Base-by-base conservation (phyloP, 768 basidiomycete species). In the Termitomyces sp. region DNA sequence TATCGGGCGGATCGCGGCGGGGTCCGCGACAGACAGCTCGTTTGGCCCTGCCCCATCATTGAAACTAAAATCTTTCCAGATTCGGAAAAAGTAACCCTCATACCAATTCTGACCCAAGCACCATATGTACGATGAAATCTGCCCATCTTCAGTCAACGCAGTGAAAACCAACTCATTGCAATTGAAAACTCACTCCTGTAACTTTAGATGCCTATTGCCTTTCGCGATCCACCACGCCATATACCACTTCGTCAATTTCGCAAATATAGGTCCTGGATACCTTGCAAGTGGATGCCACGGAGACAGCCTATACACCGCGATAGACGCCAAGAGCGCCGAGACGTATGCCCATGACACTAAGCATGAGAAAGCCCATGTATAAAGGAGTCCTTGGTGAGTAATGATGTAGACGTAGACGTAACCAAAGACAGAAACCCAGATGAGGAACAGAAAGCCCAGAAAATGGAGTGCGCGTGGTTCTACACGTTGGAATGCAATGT, bases 61-160 rank as follows among this genome's bases (percentile, higher is more conserved):
- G 16, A 12, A 22, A 24, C 16, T 42, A n/a, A 30, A 42, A 9
- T 35, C 10, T 10, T 10, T 40, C 28, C 18, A 45, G 22, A 18
- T 20, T 35, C 6, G 32, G 20, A 35, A 13, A 50, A 50, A 35
- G n/a, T 14, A 35, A 4, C 12, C 22, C 14, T 51, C 53, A 61
- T 56, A 74, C 72, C 72, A 28, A 68, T 67, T 20, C 74, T 67
- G 46, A 75, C 61, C 54, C 72, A 68, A 13, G 68, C 28, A 6
- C 73, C 74, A 53, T 74, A 73, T 33, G 24, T 30, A 62, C 63
- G 45, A 61, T 74, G 73, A 16, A 75, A 50, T 43, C 49, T 48
- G 18, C 6, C 36, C 24, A 38, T 4, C 2, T 3, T 18, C 16
- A 28, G 14, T 35, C 48, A 33, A 5, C 18, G 16, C 6, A 26